A percentile compares a stretch with the other conserved stretches of the same genome.
phyloP scores from a whole-genome alignment of 1,284 basidiomycete genomes.

The Xerocomus minutiporus region DNA sequence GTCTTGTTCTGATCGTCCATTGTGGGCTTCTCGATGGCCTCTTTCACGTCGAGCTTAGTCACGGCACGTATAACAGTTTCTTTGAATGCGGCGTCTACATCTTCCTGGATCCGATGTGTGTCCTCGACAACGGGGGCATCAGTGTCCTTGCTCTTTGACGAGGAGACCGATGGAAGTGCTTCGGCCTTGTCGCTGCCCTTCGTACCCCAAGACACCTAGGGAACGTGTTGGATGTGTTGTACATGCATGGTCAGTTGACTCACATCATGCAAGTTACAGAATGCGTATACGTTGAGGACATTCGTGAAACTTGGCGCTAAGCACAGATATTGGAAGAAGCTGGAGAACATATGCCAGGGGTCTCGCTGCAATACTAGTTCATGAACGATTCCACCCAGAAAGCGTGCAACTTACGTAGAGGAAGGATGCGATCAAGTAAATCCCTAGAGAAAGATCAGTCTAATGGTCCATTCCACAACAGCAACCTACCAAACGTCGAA shows the following conservation, averaged over 20 bases:
- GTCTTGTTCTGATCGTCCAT: constrained; percentile 92
- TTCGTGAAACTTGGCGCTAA: constrained; percentile 91
- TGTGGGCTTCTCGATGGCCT: constrained; percentile 75
- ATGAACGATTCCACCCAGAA: not conserved
- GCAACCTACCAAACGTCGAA: constrained; percentile 71
- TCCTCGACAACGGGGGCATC: constrained; percentile 81
- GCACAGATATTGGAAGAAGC: constrained; percentile 89
- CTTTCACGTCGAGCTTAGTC: constrained; percentile 71
- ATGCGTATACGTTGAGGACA: constrained; percentile 93
- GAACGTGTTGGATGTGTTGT: constrained; percentile 7
- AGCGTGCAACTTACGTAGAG: constrained; percentile 67
- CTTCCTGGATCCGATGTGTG: constrained; percentile 74
- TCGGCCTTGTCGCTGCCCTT: constrained; percentile 96
- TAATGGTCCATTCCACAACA: not conserved
- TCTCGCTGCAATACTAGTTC: constrained; percentile 59
- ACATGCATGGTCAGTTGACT: constrained; percentile 18
- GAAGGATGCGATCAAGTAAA: constrained; percentile 81
- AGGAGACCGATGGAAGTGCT: constrained; percentile 86
- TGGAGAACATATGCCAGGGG: constrained; percentile 98
- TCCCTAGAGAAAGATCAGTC: constrained; percentile 40
- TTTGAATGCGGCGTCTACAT: constrained; percentile 91
- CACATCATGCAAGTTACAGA: constrained; percentile 92
- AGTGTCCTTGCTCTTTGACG: constrained; percentile 73
- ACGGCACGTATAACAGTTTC: constrained; percentile 91
- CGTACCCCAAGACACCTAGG: constrained; percentile 85